Percentiles rank a stretch among this genome's conserved stretches.
phyloP scores from a whole-genome alignment of 2,329 filamentous ascomycete species.

The Trichoderma guizhouense region DNA sequence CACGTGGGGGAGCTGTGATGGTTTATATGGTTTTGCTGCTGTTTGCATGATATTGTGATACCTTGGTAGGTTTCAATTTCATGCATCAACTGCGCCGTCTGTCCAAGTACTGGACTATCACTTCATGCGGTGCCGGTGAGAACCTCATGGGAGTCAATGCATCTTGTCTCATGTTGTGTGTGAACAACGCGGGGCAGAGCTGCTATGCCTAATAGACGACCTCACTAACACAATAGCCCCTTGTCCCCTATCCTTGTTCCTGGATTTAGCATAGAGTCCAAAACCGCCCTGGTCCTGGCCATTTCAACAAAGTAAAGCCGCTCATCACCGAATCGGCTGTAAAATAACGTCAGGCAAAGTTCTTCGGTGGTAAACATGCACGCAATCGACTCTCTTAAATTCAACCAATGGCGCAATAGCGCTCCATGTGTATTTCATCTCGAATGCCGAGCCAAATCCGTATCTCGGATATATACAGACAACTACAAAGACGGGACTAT shows the following conservation, averaged over 20 bases:
- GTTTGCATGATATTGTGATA: not conserved
- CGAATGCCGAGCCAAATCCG: slow-evolving; percentile 9
- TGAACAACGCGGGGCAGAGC: not conserved
- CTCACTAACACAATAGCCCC: not conserved
- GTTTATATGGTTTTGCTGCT: not conserved
- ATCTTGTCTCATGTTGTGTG: not conserved
- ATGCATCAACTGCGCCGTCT: not conserved
- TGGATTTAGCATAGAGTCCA: not conserved
- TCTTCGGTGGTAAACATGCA: not conserved
- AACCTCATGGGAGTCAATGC: not conserved
- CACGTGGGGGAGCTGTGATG: slow-evolving; percentile 18
- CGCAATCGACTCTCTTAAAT: not conserved
- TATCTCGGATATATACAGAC: not conserved
- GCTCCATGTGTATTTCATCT: not conserved
- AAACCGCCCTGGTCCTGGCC: not conserved
- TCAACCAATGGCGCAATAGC: slow-evolving; percentile 9
- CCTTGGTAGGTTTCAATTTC: not conserved
- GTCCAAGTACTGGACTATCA: not conserved
- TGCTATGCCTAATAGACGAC: not conserved
- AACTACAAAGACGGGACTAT: not conserved
- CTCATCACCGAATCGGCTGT: not conserved
- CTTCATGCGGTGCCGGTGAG: not conserved
- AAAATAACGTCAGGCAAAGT: not conserved
- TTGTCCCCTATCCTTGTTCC: not conserved
- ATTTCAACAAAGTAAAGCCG: not conserved